Conservation (phyloP, 1,139 yeast genomes). For the Zhuliangozyma parablackwelliae region DNA sequence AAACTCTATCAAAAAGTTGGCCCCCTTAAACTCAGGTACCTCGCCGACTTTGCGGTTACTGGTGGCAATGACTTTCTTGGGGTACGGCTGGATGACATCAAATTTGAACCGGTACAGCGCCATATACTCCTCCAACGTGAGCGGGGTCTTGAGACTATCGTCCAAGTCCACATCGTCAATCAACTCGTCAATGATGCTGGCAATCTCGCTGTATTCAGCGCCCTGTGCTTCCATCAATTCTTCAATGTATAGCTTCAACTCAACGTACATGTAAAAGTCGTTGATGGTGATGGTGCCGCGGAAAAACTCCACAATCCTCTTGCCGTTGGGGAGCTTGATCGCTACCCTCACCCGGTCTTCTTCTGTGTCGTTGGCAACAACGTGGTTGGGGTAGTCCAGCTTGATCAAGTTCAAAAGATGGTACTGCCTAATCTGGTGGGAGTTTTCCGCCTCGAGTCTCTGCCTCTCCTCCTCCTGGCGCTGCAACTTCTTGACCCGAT, state of each 20-base stretch:
- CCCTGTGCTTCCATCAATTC: constrained; percentile 7
- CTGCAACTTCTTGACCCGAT: constrained; percentile 34
- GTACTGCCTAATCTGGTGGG: constrained; percentile 10
- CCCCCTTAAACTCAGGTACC: constrained; percentile 33
- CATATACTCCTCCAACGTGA: constrained; percentile 18
- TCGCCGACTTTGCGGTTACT: constrained; percentile 15
- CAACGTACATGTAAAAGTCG: constrained; percentile 65
- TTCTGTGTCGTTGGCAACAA: constrained; percentile 7
- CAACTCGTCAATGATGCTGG: constrained; percentile 9
- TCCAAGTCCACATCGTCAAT: constrained; percentile 8
- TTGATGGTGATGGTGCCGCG: constrained; percentile 43
- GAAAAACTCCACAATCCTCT: constrained; percentile 56
- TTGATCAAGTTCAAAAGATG: constrained; percentile 14
- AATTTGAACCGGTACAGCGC: constrained; percentile 27
- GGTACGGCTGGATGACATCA: constrained; percentile 43
- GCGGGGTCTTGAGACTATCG: constrained; percentile 6
- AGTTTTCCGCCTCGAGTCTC: constrained; percentile 11
- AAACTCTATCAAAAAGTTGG: constrained; percentile 37
- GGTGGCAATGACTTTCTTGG: constrained; percentile 28
- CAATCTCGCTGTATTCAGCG: constrained; percentile 11
- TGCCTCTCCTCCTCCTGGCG: constrained; percentile 24
- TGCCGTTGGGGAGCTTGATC: constrained; percentile 51
- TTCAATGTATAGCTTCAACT: constrained; percentile 30
- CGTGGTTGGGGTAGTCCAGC: constrained; percentile 11
- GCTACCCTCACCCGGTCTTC: constrained; percentile 24